phyloP scores from a whole-genome alignment of 2,329 filamentous ascomycete species.

The Fusarium sp. region DNA sequence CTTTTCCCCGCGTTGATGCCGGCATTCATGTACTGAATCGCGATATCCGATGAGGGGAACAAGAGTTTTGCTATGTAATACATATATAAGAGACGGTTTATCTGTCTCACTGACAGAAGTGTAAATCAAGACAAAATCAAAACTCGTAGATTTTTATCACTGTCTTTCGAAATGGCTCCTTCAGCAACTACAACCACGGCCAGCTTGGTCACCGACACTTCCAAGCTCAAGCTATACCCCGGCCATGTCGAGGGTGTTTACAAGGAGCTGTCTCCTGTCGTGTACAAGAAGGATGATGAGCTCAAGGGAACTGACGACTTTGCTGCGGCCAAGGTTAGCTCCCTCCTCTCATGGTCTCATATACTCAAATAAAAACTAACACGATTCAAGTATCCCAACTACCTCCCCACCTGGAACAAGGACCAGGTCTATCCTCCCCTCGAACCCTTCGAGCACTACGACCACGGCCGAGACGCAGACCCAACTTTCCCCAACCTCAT shows the following conservation, averaged over 20 bases:
- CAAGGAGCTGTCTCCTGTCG: constrained; percentile 40
- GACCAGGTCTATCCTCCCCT: constrained; percentile 74
- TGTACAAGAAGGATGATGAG: constrained; percentile 38
- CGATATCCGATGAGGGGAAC: constrained; percentile 17
- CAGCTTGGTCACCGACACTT: constrained; percentile 19
- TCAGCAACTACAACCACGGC: constrained; percentile 41
- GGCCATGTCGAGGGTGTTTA: constrained; percentile 43
- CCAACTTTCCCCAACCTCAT: constrained; percentile 76
- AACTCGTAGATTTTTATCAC: background rate
- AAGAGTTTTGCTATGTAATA: background rate
- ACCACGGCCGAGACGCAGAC: constrained; percentile 82
- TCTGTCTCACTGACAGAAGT: background rate
- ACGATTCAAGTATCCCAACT: constrained; percentile 71
- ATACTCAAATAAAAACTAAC: background rate
- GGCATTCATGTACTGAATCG: constrained; percentile 19
- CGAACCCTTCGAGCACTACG: constrained; percentile 77
- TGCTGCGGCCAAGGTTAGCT: constrained; percentile 40
- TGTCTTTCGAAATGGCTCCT: constrained; percentile 36
- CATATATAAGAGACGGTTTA: constrained; percentile 34
- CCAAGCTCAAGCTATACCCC: constrained; percentile 46
- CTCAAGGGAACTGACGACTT: constrained; percentile 37
- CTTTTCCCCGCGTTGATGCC: constrained; percentile 28
- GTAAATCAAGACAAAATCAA: background rate
- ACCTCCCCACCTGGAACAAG: constrained; percentile 78
- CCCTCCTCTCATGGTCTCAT: background rate